Evolutionary conservation across 139 green algal genomes (phyloP), one percentile per base, ranked within the genome.

Genomic region (Axilococcus clingmanii): DNA sequence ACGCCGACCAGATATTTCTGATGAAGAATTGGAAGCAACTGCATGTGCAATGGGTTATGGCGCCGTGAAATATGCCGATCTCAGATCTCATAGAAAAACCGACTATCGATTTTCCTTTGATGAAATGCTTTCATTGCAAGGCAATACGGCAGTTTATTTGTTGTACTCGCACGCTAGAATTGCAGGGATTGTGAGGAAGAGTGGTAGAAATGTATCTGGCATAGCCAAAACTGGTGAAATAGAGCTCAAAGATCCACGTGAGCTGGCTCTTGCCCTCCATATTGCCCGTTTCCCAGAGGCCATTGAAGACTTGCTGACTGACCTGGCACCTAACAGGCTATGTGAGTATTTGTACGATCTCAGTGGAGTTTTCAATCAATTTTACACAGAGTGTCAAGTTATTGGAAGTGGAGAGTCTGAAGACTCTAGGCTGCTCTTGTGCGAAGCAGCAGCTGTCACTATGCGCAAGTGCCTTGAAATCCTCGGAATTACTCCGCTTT

Each of bases 61-160:
- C 30, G 91, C 14, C 5, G 83, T 97, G 54, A 98, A 98, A 78
- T 98, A 98, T 62, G 86, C 86, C 5, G 91, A 98, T 78, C 81
- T 98, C 24, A 93, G 94, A 69, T 89, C 89, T 71, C 84, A 94
- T 62, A 75, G 86, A 27, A 65, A 71, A 19, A 93, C 91, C 57
- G 94, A 98, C 74, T 98, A 98, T 77, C 84, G 82, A 3, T 97
- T 97, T 71, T 81, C 64, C 17, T 95, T 85, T 65, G 89, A 98
- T 52, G 65, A 80, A 17, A 97, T 97, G 89, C 80, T 97, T 24
- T 73, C 79, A 43, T 67, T 94, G 42, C 83, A 86, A 59, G 91
- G 91, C 61, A 95, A 98, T 78, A 98, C 91, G 3, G 91, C 91
- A 1, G 89, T 98, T 25, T 98, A 98, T 77, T 75, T 97, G 59